Base-by-base conservation (phyloP, 2,329 filamentous ascomycete species). In the Pestalotiopsis sp. region DNA sequence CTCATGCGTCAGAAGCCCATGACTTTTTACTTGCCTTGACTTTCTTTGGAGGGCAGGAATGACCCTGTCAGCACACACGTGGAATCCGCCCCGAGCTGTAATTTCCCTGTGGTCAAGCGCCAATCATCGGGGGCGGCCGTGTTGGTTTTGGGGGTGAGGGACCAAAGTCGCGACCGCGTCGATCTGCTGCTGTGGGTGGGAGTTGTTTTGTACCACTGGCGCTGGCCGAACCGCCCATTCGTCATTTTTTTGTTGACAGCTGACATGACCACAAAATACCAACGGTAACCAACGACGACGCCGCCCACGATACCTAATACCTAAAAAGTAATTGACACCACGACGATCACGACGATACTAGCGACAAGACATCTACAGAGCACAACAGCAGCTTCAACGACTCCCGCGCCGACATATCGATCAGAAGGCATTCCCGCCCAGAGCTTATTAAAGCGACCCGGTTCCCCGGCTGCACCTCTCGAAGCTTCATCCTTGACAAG, bases 151-250 rank as follows among this genome's bases (percentile, higher is more conserved):
- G 27, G 61, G 61, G 38, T n/a, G 23, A 13, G 57, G 27, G 61
- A 41, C 41, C 61, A 64, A 20, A 64, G 61, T 62, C 61, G 61
- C 61, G 61, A 64, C 39, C 61, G 61, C 61, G 61, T 64, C 61
- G 61, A 39, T 20, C 27, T 27, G 59, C 55, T 59, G 61, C 38
- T 49, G 61, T 20, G 7, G 7, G 13, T 27, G 41, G 5, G 13
- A 14, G 41, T 49, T 14, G 13, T 39, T 41, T 20, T 64, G 39
- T 64, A 52, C 31, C 31, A 36, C 31, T 36, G 31, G 31, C 31
- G 31, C 61, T 39, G 61, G 9, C 13, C 14, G 20, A 64, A 31
- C 41, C 61, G 25, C 39, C 61, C 61, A 31, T 49, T 64, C 61
- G 61, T 52, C 61, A 52, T 49, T 52, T 45, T 36, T 64, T 64